Evolutionary conservation across 257 asterid species (phyloP).

Genomic region (Phtheirospermum japonicum): DNA sequence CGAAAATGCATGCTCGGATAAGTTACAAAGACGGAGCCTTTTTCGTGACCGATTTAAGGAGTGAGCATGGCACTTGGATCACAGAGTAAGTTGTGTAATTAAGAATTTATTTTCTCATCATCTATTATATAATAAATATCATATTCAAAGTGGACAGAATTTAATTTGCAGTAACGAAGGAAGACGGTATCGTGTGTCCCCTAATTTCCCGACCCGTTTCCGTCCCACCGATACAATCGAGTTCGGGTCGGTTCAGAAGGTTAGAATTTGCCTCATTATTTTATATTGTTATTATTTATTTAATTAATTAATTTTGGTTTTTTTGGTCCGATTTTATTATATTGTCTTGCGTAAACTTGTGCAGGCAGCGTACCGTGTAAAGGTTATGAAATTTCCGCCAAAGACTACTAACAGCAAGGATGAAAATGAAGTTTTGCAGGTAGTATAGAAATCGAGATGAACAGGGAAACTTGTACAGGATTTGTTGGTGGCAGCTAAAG

Average conservation of each 20-base stretch:
- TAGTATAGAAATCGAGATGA: conserved; percentile 29
- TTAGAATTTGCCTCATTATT: background rate
- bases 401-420: conserved; percentile 26
- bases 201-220: conserved; percentile 70
- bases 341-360: background rate
- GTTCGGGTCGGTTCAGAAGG: conserved; percentile 79
- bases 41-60: conserved; percentile 66
- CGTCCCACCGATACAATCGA: conserved; percentile 73
- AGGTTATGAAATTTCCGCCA: conserved; percentile 58
- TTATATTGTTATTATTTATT: background rate
- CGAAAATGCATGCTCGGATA: conserved; percentile 66
- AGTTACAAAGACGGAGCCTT: conserved; percentile 70
- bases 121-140: background rate
- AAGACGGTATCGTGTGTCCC: conserved; percentile 51
- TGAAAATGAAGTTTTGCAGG: conserved; percentile 40
- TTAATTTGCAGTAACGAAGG: conserved; percentile 61
- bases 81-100: conserved; percentile 46
- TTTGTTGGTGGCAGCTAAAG: background rate
- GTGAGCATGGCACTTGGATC: conserved; percentile 86
- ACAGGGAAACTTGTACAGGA: background rate
- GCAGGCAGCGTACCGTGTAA: conserved; percentile 73
- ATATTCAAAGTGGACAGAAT: background rate
- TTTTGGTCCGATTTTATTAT: background rate
- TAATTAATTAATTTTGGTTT: background rate
- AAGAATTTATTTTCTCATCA: background rate